Percentiles rank a stretch among this genome's conserved stretches.
phyloP scores from a whole-genome alignment of 2,329 filamentous ascomycete species.

The Fusarium austroafricanum region DNA sequence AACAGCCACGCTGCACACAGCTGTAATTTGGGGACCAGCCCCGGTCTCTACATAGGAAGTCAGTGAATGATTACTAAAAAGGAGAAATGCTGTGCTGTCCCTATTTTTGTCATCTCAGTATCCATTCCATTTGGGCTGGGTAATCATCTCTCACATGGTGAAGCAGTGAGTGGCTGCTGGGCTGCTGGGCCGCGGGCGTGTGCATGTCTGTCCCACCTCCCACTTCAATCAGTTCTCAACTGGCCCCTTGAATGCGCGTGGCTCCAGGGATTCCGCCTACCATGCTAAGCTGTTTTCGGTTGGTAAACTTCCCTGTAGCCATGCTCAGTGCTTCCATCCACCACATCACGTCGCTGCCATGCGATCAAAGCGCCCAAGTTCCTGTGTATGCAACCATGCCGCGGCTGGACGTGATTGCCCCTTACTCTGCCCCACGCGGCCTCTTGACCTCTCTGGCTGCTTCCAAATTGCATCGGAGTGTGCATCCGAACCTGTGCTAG shows the following conservation, averaged over 20 bases:
- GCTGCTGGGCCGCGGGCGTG: conserved; percentile 30
- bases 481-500: conserved; percentile 26
- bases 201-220: conserved; percentile 28
- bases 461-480: conserved; percentile 29
- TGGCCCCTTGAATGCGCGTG: conserved; percentile 51
- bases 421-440: conserved; percentile 37
- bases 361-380: conserved; percentile 43
- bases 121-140: conserved; percentile 20
- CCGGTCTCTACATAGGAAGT: background rate
- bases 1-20: background rate
- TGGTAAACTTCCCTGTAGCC: conserved; percentile 42
- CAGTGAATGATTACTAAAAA: conserved; percentile 1
- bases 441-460: conserved; percentile 12
- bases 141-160: conserved; percentile 15
- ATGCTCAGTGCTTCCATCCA: conserved; percentile 43
- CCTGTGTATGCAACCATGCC: conserved; percentile 39
- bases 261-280: conserved; percentile 51
- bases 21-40: background rate
- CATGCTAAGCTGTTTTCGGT: conserved; percentile 44
- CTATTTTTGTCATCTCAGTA: conserved; percentile 7
- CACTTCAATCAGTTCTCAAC: conserved; percentile 33
- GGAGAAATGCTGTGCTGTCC: conserved; percentile 1
- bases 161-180: conserved; percentile 28
- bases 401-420: conserved; percentile 27
- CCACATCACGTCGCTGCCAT: conserved; percentile 49